Evolutionary conservation across 2,329 filamentous ascomycete genomes (phyloP), one percentile per base, ranked within the genome.

Genomic region (Stromatinia cepivora): DNA sequence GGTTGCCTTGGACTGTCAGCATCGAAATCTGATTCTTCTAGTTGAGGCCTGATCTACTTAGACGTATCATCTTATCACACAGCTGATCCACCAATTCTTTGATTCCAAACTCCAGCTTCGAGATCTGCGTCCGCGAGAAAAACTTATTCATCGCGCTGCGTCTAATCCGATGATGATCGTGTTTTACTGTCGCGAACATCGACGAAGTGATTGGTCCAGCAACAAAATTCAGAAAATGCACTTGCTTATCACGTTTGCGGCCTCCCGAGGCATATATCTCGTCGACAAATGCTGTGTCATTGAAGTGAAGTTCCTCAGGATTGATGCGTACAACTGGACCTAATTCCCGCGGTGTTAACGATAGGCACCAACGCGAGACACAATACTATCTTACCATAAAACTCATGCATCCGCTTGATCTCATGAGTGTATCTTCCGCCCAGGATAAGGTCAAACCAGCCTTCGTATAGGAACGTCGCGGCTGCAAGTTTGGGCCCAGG

Each of bases 401-500:
- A 62, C 45, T 72, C 58, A 46, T 75, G 73, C 58, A 75, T 48
- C 28, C 72, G 56, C 13, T 58, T 67, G 13, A 75, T 67, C n/a
- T 71, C 10, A 11, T 48, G 42, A 48, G 72, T 72, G 22, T 67
- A 74, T 15, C 61, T 66, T 46, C 58, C 58, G 4, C 70, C 69
- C 28, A 62, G 69, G 31, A 62, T 52, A 52, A 72, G 54, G 25
- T 69, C 67, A 53, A 67, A 71, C 53, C 73, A 75, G 15, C 66
- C 71, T 46, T 75, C 70, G 42, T 75, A 75, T 39, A 73, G 66
- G 39, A 69, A 71, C 15, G 74, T 73, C 3, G 61, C 57, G 28
- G 70, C 73, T 28, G 74, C 74, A 61, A 75, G 46, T 63, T 70
- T 73, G 13, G 73, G 73, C 3, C 74, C 75, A 4, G 75, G 75